Evolutionary conservation across 495 filamentous ascomycete species (phyloP), one percentile per base, ranked within the genome.

Genomic region (Aspergillus egyptiacus): DNA sequence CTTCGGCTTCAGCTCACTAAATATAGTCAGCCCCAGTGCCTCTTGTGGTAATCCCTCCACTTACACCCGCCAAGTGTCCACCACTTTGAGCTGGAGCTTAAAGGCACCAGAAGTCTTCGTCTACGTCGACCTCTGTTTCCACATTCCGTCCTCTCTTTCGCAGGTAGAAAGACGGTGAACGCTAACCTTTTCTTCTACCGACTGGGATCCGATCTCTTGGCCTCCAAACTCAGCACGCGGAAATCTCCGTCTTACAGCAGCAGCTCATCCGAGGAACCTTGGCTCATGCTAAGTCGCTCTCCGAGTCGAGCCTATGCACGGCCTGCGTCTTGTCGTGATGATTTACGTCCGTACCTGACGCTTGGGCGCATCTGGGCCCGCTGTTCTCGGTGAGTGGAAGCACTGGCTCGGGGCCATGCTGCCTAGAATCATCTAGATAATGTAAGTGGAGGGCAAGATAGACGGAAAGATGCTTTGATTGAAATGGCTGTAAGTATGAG

Each of bases 321-420:
- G 7, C 28, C 33, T 37, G 39, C 32, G 14, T 37, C 39, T 25
- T 39, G 3, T 39, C 28, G 48, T 44, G 34, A 51, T 51, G 48
- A 44, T 38, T 39, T 51, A 44, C 48, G 11, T 35, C 38, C 37
- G 39, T 44, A 44, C 48, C 48, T 50, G 48, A 38, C 11, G 44
- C 48, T 23, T 51, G 48, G 39, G 17, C 31, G 6, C 19, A 25
- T 43, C 17, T 18, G 10, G 11, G 10, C 48, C 48, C 44, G 11
- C 44, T 11, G 11, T 15, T 44, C 31, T 31, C 4, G 22, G 17
- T 23, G 20, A 51, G 36, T 36, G 15, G 32, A 37, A 38, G 48
- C 39, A 33, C 18, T 44, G 48, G 31, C 25, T 24, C 39, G n/a
- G n/a, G n/a, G n/a, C n/a, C n/a, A n/a, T n/a, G n/a, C n/a, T n/a